These are phyloP conservation scores for Bipolaris oryzae DNA, from an alignment of 2,329 filamentous ascomycete genomes.

Conservation along the genomic window DNA sequence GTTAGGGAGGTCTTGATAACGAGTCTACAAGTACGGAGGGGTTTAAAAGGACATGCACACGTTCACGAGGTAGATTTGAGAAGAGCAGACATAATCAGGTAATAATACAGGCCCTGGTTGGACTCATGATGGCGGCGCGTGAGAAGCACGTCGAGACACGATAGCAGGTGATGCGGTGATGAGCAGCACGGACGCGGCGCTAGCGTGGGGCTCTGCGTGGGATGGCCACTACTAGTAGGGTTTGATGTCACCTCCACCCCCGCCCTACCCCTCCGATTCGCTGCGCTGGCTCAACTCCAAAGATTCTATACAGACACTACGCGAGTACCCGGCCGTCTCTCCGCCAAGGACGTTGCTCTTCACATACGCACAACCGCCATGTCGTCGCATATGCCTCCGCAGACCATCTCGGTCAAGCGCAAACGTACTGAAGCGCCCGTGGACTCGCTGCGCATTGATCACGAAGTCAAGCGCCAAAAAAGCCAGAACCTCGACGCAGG, in stretches of 20 bases:
- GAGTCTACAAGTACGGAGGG: slow-evolving; percentile 18
- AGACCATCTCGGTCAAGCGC: slow-evolving; percentile 56
- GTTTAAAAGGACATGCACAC: slow-evolving; percentile 3
- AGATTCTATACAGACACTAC: not conserved
- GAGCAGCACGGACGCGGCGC: slow-evolving; percentile 1
- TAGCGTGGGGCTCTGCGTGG: slow-evolving; percentile 15
- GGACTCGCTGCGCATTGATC: slow-evolving; percentile 53
- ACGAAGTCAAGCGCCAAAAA: slow-evolving; percentile 30
- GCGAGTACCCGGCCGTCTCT: not conserved
- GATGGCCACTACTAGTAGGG: slow-evolving; percentile 6
- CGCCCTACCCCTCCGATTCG: slow-evolving; percentile 21
- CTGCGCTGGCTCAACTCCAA: slow-evolving; percentile 6
- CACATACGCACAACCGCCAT: not conserved
- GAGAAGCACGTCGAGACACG: slow-evolving; percentile 13
- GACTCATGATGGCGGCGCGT: slow-evolving; percentile 25
- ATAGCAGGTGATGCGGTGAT: slow-evolving; percentile 21
- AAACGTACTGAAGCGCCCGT: slow-evolving; percentile 63
- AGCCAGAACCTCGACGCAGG: slow-evolving; percentile 11
- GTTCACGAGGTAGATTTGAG: not conserved
- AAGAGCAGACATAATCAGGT: slow-evolving; percentile 33
- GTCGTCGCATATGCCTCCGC: slow-evolving; percentile 20
- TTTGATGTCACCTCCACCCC: slow-evolving; percentile 18
- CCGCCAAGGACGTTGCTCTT: not conserved
- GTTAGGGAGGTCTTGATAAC: slow-evolving; percentile 1
- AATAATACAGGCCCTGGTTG: slow-evolving; percentile 5